Evolutionary conservation across 1,284 basidiomycete genomes (phyloP).

Genomic region (Ceratobasidium sp.): DNA sequence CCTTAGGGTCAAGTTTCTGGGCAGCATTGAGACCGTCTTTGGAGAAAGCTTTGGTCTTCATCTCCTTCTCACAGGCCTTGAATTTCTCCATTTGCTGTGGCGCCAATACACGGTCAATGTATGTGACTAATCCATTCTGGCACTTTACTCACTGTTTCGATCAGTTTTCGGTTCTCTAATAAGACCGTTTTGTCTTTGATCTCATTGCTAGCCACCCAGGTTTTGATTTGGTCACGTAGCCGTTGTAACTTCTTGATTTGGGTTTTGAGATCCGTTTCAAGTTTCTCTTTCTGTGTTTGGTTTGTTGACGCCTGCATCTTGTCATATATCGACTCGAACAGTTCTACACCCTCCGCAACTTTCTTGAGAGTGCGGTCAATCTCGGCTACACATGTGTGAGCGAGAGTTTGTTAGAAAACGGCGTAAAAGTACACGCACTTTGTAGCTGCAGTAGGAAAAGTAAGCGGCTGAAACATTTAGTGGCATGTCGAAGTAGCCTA

Average conservation of each 20-base stretch:
- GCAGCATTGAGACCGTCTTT: slow-evolving; percentile 98
- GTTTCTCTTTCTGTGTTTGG: slow-evolving; percentile 95
- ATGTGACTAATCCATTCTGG: slow-evolving; percentile 41
- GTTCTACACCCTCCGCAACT: slow-evolving; percentile 89
- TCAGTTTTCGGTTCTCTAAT: slow-evolving; percentile 91
- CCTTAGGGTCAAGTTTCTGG: slow-evolving; percentile 92
- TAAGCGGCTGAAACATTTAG: slow-evolving; percentile 8
- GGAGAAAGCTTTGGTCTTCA: slow-evolving; percentile 99
- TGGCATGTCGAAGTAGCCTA: not conserved
- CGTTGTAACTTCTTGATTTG: slow-evolving; percentile 99
- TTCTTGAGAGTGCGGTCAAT: slow-evolving; percentile 96
- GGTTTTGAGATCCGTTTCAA: slow-evolving; percentile 92
- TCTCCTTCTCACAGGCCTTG: slow-evolving; percentile 99
- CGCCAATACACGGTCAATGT: slow-evolving; percentile 22
- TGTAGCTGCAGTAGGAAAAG: slow-evolving; percentile 61
- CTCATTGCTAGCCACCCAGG: slow-evolving; percentile 97
- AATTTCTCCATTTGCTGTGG: slow-evolving; percentile 99
- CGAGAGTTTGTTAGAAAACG: slow-evolving; percentile 20
- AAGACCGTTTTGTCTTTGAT: slow-evolving; percentile 98
- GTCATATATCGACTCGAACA: slow-evolving; percentile 93
- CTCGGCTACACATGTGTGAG: slow-evolving; percentile 66
- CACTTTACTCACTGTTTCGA: slow-evolving; percentile 84
- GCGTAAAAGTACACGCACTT: slow-evolving; percentile 57
- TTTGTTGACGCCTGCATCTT: slow-evolving; percentile 95
- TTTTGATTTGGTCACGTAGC: slow-evolving; percentile 98